These are phyloP conservation scores for Cicer arietinum DNA, from an alignment of 306 rosid species.

Conservation along the genomic window DNA sequence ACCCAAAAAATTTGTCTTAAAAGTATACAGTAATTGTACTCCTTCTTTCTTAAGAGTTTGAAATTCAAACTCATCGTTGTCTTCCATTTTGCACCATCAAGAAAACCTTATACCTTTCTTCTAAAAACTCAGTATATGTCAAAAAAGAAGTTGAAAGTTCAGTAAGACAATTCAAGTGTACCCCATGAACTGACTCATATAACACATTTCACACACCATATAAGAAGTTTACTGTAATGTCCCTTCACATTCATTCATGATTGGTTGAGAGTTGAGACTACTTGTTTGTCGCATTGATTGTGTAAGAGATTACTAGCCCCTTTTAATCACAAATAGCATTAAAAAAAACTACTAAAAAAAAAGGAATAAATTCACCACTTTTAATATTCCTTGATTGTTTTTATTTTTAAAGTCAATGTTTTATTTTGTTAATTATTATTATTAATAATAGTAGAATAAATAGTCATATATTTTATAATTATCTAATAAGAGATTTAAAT, in stretches of 20 bases:
- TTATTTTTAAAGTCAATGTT: not conserved
- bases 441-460: too few species aligned
- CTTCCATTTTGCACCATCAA: slow-evolving; percentile 7
- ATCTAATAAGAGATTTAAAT: too few species aligned
- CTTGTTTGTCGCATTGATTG: not conserved
- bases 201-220: slow-evolving; percentile 33
- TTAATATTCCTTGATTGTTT: not conserved
- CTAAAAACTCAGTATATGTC: not conserved
- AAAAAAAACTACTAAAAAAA: not conserved
- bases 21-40: too few species aligned
- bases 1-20: too few species aligned
- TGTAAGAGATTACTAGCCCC: not conserved
- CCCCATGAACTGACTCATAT: slow-evolving; percentile 21
- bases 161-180: not conserved
- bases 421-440: not conserved
- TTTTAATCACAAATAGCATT: not conserved
- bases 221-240: not conserved
- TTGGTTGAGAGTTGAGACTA: not conserved
- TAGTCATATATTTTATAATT: too few species aligned
- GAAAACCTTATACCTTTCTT: slow-evolving; percentile 30
- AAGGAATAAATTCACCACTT: not conserved
- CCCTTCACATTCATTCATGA: not conserved
- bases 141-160: slow-evolving; percentile 35
- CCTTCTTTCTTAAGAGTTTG: not conserved
- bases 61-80: slow-evolving; percentile 33